phyloP scores from a whole-genome alignment of 139 green algal species.

The Auxenochlorella protothecoides region DNA sequence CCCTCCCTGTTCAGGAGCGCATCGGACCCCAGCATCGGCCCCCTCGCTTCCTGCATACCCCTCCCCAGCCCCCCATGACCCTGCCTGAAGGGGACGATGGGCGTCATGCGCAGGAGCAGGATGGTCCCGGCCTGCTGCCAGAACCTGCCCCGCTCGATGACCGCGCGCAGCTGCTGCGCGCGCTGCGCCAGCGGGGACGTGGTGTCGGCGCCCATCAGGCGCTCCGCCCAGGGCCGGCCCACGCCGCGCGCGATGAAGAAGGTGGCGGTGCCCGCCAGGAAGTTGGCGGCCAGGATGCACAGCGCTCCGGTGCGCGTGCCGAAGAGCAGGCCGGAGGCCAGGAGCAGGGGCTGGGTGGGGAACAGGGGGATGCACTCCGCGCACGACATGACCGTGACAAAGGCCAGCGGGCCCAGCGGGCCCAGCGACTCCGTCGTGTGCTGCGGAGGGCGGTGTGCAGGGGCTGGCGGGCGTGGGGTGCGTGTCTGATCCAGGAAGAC shows the following conservation, averaged over 20 bases:
- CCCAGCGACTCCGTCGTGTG: conserved; percentile 54
- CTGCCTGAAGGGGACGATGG: conserved; percentile 59
- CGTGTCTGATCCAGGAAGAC: too few species aligned
- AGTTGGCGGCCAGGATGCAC: conserved; percentile 14
- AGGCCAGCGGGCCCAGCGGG: conserved; percentile 41
- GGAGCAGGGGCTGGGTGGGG: conserved; percentile 66
- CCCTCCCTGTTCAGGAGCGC: too few species aligned
- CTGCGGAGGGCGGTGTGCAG: conserved; percentile 13
- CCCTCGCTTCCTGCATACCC: too few species aligned
- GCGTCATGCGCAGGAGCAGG: conserved; percentile 62
- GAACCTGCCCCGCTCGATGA: conserved; percentile 57
- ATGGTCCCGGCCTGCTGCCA: conserved; percentile 60
- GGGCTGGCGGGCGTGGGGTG: too few species aligned
- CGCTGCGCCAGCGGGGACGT: neutral
- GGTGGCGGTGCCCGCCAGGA: conserved; percentile 13
- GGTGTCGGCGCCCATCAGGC: conserved; percentile 7
- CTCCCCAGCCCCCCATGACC: too few species aligned
- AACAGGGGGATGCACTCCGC: conserved; percentile 75
- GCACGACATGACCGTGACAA: conserved; percentile 48
- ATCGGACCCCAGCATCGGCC: too few species aligned
- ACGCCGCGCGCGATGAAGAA: conserved; percentile 20
- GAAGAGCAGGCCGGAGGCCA: conserved; percentile 71
- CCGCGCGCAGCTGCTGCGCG: conserved; percentile 31
- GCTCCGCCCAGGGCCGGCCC: conserved; percentile 7
- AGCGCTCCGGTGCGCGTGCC: conserved; percentile 44